phyloP scores from a whole-genome alignment of 108 stramenopile species.

The Skeletonema grethae region DNA sequence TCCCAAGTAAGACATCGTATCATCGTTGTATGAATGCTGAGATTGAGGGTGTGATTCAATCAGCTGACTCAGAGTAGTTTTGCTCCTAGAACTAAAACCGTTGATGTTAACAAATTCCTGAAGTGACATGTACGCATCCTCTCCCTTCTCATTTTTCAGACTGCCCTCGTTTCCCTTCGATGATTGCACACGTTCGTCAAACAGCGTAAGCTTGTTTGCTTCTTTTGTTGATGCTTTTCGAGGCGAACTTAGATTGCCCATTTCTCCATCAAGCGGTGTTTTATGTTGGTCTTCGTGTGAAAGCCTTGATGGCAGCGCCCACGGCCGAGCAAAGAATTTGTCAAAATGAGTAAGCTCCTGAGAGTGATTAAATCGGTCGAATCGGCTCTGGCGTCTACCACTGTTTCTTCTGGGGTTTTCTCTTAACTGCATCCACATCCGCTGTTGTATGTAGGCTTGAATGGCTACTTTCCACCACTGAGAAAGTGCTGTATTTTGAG shows the following conservation, averaged over 20 bases:
- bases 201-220: conserved; percentile 19
- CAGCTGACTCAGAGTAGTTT: conserved; percentile 41
- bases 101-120: conserved; percentile 34
- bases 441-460: conserved; percentile 72
- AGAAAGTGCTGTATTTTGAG: conserved; percentile 67
- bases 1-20: conserved; percentile 24
- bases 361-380: conserved; percentile 67
- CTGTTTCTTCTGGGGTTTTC: conserved; percentile 26
- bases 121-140: conserved; percentile 20
- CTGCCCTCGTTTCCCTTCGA: conserved; percentile 14
- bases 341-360: conserved; percentile 54
- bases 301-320: conserved; percentile 79
- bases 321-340: conserved; percentile 64
- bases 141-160: conserved; percentile 3
- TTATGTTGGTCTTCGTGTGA: conserved; percentile 74
- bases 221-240: conserved; percentile 30
- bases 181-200: conserved; percentile 47
- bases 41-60: conserved; percentile 28
- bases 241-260: conserved; percentile 32
- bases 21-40: background rate
- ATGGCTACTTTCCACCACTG: conserved; percentile 81
- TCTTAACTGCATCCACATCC: conserved; percentile 88
- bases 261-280: conserved; percentile 46
- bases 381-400: conserved; percentile 32
- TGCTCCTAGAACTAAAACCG: conserved; percentile 43